These are phyloP conservation scores for Lycium barbarum DNA, from an alignment of 257 asterid genomes.

Conservation along the genomic window DNA sequence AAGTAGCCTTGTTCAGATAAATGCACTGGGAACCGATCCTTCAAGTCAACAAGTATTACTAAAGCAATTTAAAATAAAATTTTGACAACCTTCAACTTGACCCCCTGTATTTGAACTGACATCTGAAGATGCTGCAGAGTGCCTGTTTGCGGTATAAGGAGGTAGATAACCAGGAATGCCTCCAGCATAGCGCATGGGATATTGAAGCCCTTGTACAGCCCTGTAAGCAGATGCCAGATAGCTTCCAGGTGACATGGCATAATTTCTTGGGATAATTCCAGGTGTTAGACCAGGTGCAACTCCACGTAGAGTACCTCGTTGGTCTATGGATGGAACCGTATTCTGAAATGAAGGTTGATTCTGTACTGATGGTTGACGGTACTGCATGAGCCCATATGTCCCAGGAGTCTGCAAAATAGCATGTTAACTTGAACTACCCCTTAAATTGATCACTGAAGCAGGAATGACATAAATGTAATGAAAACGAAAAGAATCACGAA, in stretches of 20 bases:
- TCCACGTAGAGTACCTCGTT: constrained; percentile 67
- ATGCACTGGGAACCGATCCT: neutral
- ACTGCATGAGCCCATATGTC: constrained; percentile 80
- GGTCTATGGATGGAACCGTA: constrained; percentile 64
- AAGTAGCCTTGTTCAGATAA: neutral
- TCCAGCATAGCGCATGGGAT: constrained; percentile 67
- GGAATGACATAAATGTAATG: constrained; percentile 31
- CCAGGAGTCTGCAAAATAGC: constrained; percentile 74
- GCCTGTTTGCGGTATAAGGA: constrained; percentile 62
- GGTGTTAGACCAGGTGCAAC: constrained; percentile 65
- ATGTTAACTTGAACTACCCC: constrained; percentile 42
- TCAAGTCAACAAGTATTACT: neutral
- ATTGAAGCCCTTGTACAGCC: constrained; percentile 71
- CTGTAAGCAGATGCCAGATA: constrained; percentile 68
- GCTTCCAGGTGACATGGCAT: constrained; percentile 57
- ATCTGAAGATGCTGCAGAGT: constrained; percentile 84
- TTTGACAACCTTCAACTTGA: constrained; percentile 78
- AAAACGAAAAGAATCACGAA: constrained; percentile 26
- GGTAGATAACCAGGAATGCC: constrained; percentile 65
- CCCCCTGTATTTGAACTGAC: constrained; percentile 67
- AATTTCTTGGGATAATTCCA: constrained; percentile 69
- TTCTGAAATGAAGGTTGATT: constrained; percentile 70
- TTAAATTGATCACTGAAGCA: constrained; percentile 32
- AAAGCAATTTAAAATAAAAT: constrained; percentile 15
- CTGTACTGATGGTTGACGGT: constrained; percentile 73